phyloP scores from a whole-genome alignment of 2,329 filamentous ascomycete genomes.

The Bimuria novae-zelandiae region DNA sequence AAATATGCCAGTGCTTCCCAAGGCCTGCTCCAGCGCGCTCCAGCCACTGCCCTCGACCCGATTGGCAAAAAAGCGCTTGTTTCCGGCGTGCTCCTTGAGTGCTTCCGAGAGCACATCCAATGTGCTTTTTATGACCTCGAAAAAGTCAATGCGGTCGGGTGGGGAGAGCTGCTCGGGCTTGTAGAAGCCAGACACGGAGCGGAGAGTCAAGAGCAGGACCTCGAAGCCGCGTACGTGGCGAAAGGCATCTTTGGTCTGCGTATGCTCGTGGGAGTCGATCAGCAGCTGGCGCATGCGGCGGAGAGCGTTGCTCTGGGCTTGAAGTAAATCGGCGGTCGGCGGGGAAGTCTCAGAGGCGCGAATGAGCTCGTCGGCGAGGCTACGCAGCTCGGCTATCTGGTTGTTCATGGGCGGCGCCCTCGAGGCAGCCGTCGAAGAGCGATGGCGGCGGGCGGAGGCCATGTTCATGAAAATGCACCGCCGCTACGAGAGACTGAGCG shows the following conservation, averaged over 20 bases:
- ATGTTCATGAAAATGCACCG: conserved; percentile 39
- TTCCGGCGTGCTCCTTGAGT: conserved; percentile 80
- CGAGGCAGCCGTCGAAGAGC: conserved; percentile 46
- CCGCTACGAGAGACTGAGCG: conserved; percentile 21
- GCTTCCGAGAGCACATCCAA: conserved; percentile 75
- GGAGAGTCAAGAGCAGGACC: conserved; percentile 69
- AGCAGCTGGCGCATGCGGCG: conserved; percentile 69
- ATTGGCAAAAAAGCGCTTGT: conserved; percentile 82
- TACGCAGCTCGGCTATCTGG: conserved; percentile 48
- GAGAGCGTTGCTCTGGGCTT: conserved; percentile 56
- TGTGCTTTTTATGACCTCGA: conserved; percentile 72
- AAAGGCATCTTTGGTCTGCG: conserved; percentile 75
- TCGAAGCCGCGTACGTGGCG: conserved; percentile 80
- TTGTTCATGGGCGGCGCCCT: conserved; percentile 60
- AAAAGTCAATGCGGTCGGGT: conserved; percentile 67
- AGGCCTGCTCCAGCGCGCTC: conserved; percentile 72
- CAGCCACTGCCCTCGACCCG: conserved; percentile 78
- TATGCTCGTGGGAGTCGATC: conserved; percentile 56
- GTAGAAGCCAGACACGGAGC: conserved; percentile 76
- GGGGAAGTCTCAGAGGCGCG: conserved; percentile 35
- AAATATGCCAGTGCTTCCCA: conserved; percentile 66
- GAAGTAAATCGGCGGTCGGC: conserved; percentile 38
- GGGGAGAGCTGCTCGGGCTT: conserved; percentile 66
- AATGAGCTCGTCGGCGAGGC: conserved; percentile 43
- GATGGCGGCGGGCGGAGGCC: conserved; percentile 41